Evolutionary conservation across 2,329 filamentous ascomycete species (phyloP), one percentile per base, ranked within the genome.

Genomic region (Allantophomopsis lycopodina): DNA sequence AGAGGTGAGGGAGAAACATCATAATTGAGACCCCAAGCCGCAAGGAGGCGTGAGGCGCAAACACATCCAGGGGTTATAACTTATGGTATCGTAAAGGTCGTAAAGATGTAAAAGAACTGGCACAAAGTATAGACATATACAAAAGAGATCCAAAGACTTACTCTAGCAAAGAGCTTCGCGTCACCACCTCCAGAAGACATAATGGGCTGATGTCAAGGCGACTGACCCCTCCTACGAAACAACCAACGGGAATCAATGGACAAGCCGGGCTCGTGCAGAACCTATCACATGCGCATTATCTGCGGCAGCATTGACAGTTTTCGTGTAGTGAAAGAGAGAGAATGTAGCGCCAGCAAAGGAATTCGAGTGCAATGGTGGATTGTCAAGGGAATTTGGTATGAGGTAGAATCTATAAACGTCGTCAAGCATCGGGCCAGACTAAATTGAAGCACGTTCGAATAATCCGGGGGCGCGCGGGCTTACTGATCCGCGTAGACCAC

Each of bases 141-240:
- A 44, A 46, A 42, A 47, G 42, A 47, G 46, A 44, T 45, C 44
- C 39, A 46, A 43, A 40, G 45, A 77, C 77, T 55, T 80, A 98
- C 91, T 70, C 91, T 79, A 62, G 91, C 89, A 70, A 98, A 98
- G 67, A 98, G 80, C 76, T 95, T 96, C 67, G 91, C 94, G 77
- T 96, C 91, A 64, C 91, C 87, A 66, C 84, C 85, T 62, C 77
- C 64, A 40, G 53, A 55, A 48, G 50, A 55, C 55, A 58, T 58
- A 36, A 38, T 55, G 45, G 39, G 38, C 40, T 41, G 37, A 40
- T 36, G 42, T 48, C 43, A 47, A 49, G 31, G 38, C 37, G 32
- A 36, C 17, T 39, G 47, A 49, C 47, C 52, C 54, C 49, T 17
- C 32, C 23, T 28, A 28, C 23, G 4, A 8, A 35, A 30, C 28